Evolutionary conservation across 768 basidiomycete species (phyloP).

Genomic region (Pholiota microspora): DNA sequence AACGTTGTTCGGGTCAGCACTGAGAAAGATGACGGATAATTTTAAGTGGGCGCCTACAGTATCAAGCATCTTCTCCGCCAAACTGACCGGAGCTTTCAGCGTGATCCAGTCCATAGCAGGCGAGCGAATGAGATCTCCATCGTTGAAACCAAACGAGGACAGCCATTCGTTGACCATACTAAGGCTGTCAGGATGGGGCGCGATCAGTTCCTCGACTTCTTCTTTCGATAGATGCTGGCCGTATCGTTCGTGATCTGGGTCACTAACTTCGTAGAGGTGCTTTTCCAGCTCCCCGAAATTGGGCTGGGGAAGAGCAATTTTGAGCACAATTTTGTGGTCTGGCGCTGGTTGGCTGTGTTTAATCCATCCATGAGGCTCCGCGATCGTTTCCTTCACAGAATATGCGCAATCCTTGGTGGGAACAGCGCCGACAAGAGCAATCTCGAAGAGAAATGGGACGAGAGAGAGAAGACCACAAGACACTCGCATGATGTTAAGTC

Average conservation of each 20-base stretch:
- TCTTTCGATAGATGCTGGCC: slow-evolving; percentile 60
- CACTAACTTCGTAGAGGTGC: slow-evolving; percentile 55
- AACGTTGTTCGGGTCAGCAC: no score
- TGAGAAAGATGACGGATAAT: no score
- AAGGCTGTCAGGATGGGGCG: slow-evolving; percentile 54
- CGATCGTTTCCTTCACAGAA: slow-evolving; percentile 47
- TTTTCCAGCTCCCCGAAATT: slow-evolving; percentile 49
- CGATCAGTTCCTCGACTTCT: slow-evolving; percentile 60
- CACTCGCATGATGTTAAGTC: not conserved
- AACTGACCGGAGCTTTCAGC: slow-evolving; percentile 50
- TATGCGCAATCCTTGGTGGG: slow-evolving; percentile 19
- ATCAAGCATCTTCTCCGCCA: slow-evolving; percentile 70
- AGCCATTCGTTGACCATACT: slow-evolving; percentile 63
- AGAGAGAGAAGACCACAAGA: not conserved
- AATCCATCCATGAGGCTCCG: slow-evolving; percentile 41
- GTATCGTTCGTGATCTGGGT: slow-evolving; percentile 53
- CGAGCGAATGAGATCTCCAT: slow-evolving; percentile 48
- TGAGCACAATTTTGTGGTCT: slow-evolving; percentile 47
- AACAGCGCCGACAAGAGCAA: slow-evolving; percentile 19
- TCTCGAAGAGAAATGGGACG: slow-evolving; percentile 3
- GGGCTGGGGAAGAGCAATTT: slow-evolving; percentile 55
- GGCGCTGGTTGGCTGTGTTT: slow-evolving; percentile 37
- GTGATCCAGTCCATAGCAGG: slow-evolving; percentile 71
- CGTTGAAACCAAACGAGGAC: slow-evolving; percentile 47
- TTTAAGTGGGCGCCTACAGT: slow-evolving; percentile 42